Percentiles rank a stretch among this genome's conserved stretches.
phyloP scores from a whole-genome alignment of 768 basidiomycete genomes.

The Kwoniella pini region DNA sequence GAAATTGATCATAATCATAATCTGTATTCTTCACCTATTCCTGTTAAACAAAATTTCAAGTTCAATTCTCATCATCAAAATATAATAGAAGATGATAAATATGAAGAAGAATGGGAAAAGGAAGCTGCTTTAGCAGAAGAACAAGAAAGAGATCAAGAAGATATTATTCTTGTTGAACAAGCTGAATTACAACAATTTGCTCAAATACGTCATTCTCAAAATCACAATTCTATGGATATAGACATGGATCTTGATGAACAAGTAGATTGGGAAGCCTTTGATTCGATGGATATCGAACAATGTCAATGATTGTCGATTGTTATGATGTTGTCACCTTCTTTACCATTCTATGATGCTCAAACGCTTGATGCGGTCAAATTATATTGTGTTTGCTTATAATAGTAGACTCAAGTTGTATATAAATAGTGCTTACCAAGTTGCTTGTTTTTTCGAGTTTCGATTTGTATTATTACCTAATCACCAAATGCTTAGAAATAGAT shows the following conservation, averaged over 20 bases:
- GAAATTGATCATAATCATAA: neutral
- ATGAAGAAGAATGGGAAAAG: constrained; percentile 31
- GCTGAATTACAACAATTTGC: constrained; percentile 12
- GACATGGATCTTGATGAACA: constrained; percentile 26
- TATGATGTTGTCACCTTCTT: no score
- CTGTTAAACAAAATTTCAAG: no score
- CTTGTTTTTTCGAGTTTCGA: no score
- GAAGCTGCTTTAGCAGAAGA: constrained; percentile 22
- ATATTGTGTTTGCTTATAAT: neutral
- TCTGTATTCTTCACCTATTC: neutral
- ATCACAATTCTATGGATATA: constrained; percentile 8
- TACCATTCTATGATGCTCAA: no score
- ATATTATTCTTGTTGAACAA: constrained; percentile 26
- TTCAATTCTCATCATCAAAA: neutral
- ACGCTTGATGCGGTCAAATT: no score
- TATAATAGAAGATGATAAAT: constrained; percentile 8
- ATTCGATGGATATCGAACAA: constrained; percentile 41
- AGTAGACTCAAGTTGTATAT: no score
- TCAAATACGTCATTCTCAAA: neutral
- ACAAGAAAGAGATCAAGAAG: constrained; percentile 37
- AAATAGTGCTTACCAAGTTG: no score
- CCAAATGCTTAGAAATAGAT: no score
- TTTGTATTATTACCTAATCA: no score
- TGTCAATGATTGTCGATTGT: no score
- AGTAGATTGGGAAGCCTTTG: constrained; percentile 34